Conservation (phyloP, 768 basidiomycete genomes). For the Hericium rajendrae region DNA sequence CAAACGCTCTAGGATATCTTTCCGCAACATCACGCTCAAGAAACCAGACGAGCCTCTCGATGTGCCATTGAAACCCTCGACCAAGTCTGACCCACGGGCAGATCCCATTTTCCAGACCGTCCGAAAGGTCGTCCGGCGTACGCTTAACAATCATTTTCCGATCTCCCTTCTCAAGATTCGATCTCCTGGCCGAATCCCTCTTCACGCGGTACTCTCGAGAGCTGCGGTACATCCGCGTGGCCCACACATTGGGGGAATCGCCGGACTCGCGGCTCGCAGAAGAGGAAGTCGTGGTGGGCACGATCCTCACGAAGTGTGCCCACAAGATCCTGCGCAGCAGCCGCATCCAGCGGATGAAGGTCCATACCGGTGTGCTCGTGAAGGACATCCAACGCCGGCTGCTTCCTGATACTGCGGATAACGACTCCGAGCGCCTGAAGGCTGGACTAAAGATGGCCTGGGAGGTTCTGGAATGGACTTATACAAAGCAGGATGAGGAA, state of each 20-base stretch:
- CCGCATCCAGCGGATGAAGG: slow-evolving; percentile 52
- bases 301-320: slow-evolving; percentile 61
- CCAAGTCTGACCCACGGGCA: neutral
- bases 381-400: slow-evolving; percentile 36
- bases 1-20: slow-evolving; percentile 57
- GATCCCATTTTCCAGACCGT: neutral
- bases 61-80: neutral
- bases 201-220: slow-evolving; percentile 53
- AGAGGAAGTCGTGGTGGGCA: slow-evolving; percentile 66
- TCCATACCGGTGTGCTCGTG: slow-evolving; percentile 45
- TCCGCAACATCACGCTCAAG: slow-evolving; percentile 46
- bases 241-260: slow-evolving; percentile 53
- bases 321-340: slow-evolving; percentile 52
- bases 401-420: neutral
- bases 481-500: slow-evolving; percentile 15
- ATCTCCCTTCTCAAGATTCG: neutral
- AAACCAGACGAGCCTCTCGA: slow-evolving; percentile 22
- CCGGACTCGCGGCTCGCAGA: slow-evolving; percentile 51
- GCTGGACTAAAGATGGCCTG: slow-evolving; percentile 44
- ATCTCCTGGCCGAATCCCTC: slow-evolving; percentile 13
- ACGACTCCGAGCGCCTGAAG: slow-evolving; percentile 15
- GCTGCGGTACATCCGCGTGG: slow-evolving; percentile 58
- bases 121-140: neutral
- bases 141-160: slow-evolving; percentile 4
- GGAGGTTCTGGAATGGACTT: slow-evolving; percentile 54